Percentiles rank a stretch among this genome's conserved stretches.
phyloP scores from a whole-genome alignment of 305 asterid species.

The Fraxinus sp. region DNA sequence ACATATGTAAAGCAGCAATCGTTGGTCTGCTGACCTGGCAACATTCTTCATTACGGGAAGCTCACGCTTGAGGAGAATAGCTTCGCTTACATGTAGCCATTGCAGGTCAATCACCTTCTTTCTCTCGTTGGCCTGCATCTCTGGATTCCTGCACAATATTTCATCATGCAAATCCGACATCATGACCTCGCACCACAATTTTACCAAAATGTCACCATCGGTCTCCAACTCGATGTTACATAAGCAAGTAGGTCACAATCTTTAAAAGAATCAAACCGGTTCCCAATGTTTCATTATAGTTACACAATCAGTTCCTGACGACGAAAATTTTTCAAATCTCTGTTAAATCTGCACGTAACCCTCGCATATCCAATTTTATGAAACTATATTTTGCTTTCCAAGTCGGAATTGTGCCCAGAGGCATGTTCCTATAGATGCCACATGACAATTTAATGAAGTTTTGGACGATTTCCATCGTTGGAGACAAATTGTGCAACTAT shows the following conservation, averaged over 20 bases:
- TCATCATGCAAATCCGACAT: neutral
- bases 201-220: neutral
- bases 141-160: slow-evolving; percentile 51
- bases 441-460: neutral
- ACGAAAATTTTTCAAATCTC: neutral
- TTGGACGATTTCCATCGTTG: neutral
- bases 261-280: neutral
- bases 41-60: slow-evolving; percentile 57
- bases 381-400: neutral
- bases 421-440: neutral
- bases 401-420: neutral
- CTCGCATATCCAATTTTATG: neutral
- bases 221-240: neutral
- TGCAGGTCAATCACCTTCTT: slow-evolving; percentile 82
- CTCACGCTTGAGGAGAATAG: slow-evolving; percentile 77
- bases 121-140: slow-evolving; percentile 47
- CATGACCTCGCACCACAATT: neutral
- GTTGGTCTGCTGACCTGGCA: slow-evolving; percentile 69
- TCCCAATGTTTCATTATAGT: neutral
- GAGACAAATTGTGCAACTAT: neutral
- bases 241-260: neutral
- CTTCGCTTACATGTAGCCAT: slow-evolving; percentile 75
- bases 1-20: slow-evolving; percentile 57
- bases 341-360: neutral
- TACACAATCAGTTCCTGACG: neutral